phyloP scores from a whole-genome alignment of 2,329 filamentous ascomycete species.

The Colletotrichum tamarilloi region DNA sequence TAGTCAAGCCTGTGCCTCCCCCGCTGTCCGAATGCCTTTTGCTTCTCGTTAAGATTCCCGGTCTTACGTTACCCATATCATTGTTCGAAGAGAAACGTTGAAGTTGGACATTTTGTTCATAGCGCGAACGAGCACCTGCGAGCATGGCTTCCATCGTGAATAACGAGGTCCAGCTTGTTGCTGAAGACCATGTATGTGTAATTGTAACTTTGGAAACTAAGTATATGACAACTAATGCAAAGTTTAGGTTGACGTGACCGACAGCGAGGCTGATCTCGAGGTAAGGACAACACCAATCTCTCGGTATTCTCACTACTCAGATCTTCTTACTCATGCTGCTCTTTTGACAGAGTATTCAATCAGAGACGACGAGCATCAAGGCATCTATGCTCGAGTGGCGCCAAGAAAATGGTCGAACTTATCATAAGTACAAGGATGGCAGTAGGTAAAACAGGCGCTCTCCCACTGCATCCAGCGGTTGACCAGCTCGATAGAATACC shows the following conservation, averaged over 20 bases:
- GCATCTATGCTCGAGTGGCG: slow-evolving; percentile 41
- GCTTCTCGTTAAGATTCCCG: neutral
- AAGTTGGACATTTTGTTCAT: neutral
- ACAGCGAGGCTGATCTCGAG: neutral
- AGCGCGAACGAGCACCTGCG: neutral
- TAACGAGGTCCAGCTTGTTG: neutral
- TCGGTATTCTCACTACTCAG: no score
- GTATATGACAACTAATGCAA: neutral
- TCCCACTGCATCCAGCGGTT: neutral
- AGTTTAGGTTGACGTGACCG: neutral
- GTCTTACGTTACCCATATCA: neutral
- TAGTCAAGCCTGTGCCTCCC: neutral
- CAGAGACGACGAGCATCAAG: slow-evolving; percentile 41
- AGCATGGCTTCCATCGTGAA: neutral
- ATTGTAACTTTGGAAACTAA: neutral
- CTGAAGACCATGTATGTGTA: neutral
- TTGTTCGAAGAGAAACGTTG: neutral
- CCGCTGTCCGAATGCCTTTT: neutral
- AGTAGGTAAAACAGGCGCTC: neutral
- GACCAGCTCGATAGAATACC: slow-evolving; percentile 2
- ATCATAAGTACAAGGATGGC: slow-evolving; percentile 37
- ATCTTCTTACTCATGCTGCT: neutral
- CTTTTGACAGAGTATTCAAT: neutral
- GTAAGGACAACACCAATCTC: neutral
- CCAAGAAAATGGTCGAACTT: slow-evolving; percentile 18